Percentiles rank a stretch among this genome's conserved stretches.
Conservation (phyloP, 306 rosid genomes). For the Gynostemma pentaphyllum region DNA sequence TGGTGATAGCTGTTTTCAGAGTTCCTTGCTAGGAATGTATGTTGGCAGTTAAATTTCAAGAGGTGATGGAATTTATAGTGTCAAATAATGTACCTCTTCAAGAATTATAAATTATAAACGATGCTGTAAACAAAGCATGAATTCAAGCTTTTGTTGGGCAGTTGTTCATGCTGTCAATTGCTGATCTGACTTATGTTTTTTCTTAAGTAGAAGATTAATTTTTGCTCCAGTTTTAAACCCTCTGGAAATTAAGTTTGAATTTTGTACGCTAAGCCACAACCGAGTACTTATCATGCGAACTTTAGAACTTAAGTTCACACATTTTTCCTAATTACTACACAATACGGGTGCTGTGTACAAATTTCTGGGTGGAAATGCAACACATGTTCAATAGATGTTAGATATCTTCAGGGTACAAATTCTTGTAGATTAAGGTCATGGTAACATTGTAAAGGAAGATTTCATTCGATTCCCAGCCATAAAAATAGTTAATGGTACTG, state of each 20-base stretch:
- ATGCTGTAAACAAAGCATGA: background rate
- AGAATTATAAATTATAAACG: background rate
- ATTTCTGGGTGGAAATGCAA: background rate
- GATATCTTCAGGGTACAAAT: background rate
- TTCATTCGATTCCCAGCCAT: background rate
- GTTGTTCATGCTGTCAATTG: background rate
- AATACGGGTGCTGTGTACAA: background rate
- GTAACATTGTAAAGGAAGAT: background rate
- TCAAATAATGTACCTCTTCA: background rate
- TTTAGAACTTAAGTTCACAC: background rate
- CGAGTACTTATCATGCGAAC: background rate
- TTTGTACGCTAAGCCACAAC: background rate
- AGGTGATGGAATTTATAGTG: background rate
- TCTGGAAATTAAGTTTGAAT: background rate
- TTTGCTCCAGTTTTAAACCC: background rate
- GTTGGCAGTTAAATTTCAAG: background rate
- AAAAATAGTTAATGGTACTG: background rate
- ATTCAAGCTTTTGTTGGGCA: background rate
- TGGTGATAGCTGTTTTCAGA: background rate
- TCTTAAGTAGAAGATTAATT: background rate
- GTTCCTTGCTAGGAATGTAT: background rate
- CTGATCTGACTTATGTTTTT: background rate
- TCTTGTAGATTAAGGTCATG: background rate
- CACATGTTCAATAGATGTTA: background rate
- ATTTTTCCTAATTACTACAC: background rate